phyloP scores from a whole-genome alignment of 768 basidiomycete genomes.

The Cubamyces lactineus region DNA sequence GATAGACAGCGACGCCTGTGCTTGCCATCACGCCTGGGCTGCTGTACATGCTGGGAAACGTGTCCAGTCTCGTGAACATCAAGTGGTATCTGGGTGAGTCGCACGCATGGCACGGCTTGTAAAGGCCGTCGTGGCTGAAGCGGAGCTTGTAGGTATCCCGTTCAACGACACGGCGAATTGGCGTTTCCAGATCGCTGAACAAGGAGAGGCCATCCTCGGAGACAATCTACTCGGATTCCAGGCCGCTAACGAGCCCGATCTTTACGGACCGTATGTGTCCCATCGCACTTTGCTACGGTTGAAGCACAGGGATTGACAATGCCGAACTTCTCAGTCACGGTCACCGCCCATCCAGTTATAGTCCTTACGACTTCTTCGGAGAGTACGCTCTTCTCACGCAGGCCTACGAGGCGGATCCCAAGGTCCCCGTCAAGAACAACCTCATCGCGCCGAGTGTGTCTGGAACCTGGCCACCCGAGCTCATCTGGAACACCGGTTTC shows the following conservation, averaged over 20 bases:
- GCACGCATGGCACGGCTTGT: conserved; percentile 34
- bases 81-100: conserved; percentile 50
- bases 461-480: conserved; percentile 54
- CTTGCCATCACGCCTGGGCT: conserved; percentile 55
- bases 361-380: conserved; percentile 48
- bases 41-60: conserved; percentile 57
- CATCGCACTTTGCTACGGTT: not conserved
- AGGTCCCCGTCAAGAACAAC: conserved; percentile 45
- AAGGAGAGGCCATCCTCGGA: conserved; percentile 66
- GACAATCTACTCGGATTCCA: conserved; percentile 65
- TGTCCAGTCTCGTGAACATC: conserved; percentile 44
- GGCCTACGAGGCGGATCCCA: conserved; percentile 46
- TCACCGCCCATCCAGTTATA: conserved; percentile 40
- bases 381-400: conserved; percentile 55
- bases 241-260: conserved; percentile 82
- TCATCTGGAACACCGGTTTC: conserved; percentile 57
- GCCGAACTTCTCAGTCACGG: conserved; percentile 33
- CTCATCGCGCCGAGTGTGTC: conserved; percentile 69
- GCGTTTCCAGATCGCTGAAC: conserved; percentile 56
- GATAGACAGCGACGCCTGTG: conserved; percentile 53
- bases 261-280: conserved; percentile 47
- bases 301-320: not conserved
- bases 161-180: conserved; percentile 67
- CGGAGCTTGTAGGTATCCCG: conserved; percentile 49
- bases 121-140: not conserved